These are phyloP conservation scores for Pythium brachiatum DNA, from an alignment of 352 stramenopile species.

Conservation along the genomic window DNA sequence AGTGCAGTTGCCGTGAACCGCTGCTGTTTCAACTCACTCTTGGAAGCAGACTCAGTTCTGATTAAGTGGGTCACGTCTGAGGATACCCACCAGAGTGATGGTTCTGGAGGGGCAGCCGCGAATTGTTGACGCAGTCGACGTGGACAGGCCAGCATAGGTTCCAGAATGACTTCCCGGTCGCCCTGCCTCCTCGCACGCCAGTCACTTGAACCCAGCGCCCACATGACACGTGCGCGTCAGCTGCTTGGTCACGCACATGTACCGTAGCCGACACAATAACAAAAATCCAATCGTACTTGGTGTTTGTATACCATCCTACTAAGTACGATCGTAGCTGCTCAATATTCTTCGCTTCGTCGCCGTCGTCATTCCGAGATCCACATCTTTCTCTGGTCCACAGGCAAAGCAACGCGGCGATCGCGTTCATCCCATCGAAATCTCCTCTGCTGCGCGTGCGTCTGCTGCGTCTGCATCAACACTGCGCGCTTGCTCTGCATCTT, in stretches of 20 bases:
- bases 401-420: background rate
- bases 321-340: conserved; percentile 18
- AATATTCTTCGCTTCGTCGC: conserved; percentile 8
- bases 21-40: background rate
- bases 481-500: background rate
- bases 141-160: background rate
- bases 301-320: conserved; percentile 10
- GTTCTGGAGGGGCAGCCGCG: background rate
- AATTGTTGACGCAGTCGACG: conserved; percentile 2
- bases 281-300: background rate
- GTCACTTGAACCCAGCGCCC: conserved; percentile 12
- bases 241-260: background rate
- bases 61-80: background rate
- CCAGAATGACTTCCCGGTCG: conserved; percentile 4
- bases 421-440: background rate
- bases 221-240: conserved; percentile 22
- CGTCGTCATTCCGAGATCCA: background rate
- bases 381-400: background rate
- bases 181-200: conserved; percentile 2
- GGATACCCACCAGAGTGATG: background rate
- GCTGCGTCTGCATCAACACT: no score
- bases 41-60: background rate
- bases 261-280: conserved; percentile 13
- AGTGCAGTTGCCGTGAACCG: background rate
- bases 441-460: background rate